Conservation (phyloP, 768 basidiomycete genomes). For the Lentinula sp. region DNA sequence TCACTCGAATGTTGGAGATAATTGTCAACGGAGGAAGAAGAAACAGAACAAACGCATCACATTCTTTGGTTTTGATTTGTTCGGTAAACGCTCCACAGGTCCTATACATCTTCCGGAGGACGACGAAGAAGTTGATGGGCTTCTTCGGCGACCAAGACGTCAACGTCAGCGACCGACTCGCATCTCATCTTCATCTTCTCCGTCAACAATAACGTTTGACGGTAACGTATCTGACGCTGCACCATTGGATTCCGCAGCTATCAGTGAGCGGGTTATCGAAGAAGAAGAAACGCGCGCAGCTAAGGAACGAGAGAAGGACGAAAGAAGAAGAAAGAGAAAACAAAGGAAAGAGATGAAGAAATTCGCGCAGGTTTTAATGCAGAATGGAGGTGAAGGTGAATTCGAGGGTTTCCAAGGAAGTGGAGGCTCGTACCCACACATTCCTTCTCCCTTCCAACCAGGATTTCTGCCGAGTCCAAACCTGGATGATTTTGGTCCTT, state of each 20-base stretch:
- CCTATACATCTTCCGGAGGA: slow-evolving; percentile 53
- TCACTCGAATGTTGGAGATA: slow-evolving; percentile 53
- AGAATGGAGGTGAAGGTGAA: slow-evolving; percentile 27
- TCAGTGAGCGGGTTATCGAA: slow-evolving; percentile 32
- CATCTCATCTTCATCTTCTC: slow-evolving; percentile 5
- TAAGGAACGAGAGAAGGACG: slow-evolving; percentile 38
- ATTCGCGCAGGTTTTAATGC: slow-evolving; percentile 30
- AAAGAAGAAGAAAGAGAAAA: slow-evolving; percentile 36
- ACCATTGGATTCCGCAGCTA: slow-evolving; percentile 51
- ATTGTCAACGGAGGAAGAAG: slow-evolving; percentile 25
- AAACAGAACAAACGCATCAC: slow-evolving; percentile 34
- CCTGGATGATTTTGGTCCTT: slow-evolving; percentile 4
- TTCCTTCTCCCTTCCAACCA: slow-evolving; percentile 15
- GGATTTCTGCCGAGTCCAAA: slow-evolving; percentile 10
- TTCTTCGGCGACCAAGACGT: slow-evolving; percentile 11
- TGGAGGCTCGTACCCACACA: slow-evolving; percentile 18
- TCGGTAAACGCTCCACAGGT: slow-evolving; percentile 43
- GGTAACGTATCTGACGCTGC: slow-evolving; percentile 51
- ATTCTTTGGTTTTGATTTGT: slow-evolving; percentile 62
- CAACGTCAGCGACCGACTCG: slow-evolving; percentile 12
- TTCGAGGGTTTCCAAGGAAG: slow-evolving; percentile 71
- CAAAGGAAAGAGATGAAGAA: slow-evolving; percentile 40
- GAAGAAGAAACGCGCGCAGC: slow-evolving; percentile 28
- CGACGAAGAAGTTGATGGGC: slow-evolving; percentile 31
- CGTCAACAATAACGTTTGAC: slow-evolving; percentile 47